Percentiles rank a stretch among this genome's conserved stretches.
Evolutionary conservation across 129 eudicot species (phyloP).

Genomic region (Flaveria linearis): DNA sequence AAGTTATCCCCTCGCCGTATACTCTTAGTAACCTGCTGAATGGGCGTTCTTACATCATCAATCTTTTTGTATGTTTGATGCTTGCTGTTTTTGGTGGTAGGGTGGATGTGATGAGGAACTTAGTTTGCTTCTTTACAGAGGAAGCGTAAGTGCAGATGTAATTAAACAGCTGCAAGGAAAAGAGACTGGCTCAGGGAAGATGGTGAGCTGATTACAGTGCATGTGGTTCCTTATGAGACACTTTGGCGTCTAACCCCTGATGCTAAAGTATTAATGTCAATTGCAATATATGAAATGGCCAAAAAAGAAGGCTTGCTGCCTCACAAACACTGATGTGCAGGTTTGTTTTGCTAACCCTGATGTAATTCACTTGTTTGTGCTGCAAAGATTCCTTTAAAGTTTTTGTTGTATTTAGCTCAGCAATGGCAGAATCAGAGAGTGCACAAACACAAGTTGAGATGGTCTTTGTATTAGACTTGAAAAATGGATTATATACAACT

Average conservation of each 20-base stretch:
- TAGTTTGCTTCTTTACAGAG: constrained; percentile 82
- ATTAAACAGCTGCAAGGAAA: constrained; percentile 83
- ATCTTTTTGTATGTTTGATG: neutral
- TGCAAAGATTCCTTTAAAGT: neutral
- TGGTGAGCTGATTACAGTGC: constrained; percentile 90
- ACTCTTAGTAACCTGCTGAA: neutral
- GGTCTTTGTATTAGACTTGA: neutral
- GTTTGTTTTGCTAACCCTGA: neutral
- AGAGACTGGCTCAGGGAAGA: constrained; percentile 79
- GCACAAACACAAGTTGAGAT: neutral
- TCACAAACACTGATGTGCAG: constrained; percentile 21
- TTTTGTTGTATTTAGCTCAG: neutral
- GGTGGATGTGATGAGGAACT: constrained; percentile 97
- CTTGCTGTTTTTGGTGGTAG: constrained; percentile 37
- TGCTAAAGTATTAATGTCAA: constrained; percentile 87
- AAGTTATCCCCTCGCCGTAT: constrained; percentile 87
- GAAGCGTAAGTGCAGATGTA: constrained; percentile 57
- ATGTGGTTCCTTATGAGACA: constrained; percentile 71
- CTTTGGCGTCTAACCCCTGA: constrained; percentile 90
- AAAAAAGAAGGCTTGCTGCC: constrained; percentile 70
- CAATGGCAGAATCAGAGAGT: neutral
- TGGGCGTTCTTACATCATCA: neutral
- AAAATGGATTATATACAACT: neutral
- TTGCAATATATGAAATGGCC: constrained; percentile 98
- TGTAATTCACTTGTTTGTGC: neutral